phyloP scores from a whole-genome alignment of 208 protist species.

The Vickermania ingenoplastis region DNA sequence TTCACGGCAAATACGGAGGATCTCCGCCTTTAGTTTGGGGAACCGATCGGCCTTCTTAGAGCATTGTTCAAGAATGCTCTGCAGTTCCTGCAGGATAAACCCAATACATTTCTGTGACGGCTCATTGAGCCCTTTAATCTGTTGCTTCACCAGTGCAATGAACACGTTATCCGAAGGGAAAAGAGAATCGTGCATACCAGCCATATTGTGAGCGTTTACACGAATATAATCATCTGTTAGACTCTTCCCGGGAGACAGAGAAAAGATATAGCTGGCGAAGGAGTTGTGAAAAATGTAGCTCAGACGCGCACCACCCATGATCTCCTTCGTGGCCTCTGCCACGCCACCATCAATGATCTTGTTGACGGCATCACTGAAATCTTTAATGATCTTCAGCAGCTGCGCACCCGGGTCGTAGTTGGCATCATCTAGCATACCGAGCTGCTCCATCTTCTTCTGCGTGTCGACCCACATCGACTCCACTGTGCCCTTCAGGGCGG shows the following conservation, averaged over 20 bases:
- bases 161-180: constrained; percentile 97
- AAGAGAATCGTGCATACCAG: constrained; percentile 92
- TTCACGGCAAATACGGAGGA: constrained; percentile 78
- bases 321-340: constrained; percentile 85
- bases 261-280: constrained; percentile 84
- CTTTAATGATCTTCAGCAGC: constrained; percentile 79
- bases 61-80: constrained; percentile 85
- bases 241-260: constrained; percentile 86
- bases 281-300: constrained; percentile 95
- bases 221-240: constrained; percentile 92
- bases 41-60: constrained; percentile 79
- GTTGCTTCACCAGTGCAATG: constrained; percentile 91
- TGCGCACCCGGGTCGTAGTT: constrained; percentile 74
- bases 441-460: constrained; percentile 83
- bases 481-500: constrained; percentile 89
- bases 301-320: constrained; percentile 94
- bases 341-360: constrained; percentile 93
- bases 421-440: constrained; percentile 80
- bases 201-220: constrained; percentile 94
- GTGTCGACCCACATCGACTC: constrained; percentile 79
- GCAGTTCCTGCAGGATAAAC: constrained; percentile 94
- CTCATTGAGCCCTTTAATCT: constrained; percentile 92
- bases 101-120: constrained; percentile 93
- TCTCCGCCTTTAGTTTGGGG: constrained; percentile 77
- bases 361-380: constrained; percentile 83